A percentile compares a stretch with the other conserved stretches of the same genome.
These are phyloP conservation scores for Trichoderma simmonsii DNA, from an alignment of 2,329 filamentous ascomycete species.

Conservation along the genomic window DNA sequence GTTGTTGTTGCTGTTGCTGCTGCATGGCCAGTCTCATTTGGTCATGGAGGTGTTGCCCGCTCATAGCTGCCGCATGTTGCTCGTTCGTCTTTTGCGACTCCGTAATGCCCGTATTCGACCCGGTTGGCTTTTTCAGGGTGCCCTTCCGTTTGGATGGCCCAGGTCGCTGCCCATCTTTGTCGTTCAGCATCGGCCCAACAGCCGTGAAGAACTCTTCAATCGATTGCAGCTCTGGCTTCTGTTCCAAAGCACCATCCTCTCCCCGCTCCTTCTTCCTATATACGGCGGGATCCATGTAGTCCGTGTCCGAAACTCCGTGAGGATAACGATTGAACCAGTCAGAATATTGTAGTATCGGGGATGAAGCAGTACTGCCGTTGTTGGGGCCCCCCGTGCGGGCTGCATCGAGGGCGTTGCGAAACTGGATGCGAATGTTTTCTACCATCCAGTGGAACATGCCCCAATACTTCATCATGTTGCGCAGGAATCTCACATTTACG, in stretches of 20 bases:
- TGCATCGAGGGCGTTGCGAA: slow-evolving; percentile 80
- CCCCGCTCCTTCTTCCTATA: slow-evolving; percentile 70
- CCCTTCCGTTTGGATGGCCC: slow-evolving; percentile 36
- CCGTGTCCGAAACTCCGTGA: slow-evolving; percentile 79
- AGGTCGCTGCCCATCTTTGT: slow-evolving; percentile 26
- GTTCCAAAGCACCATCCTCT: slow-evolving; percentile 83
- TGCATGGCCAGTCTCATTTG: slow-evolving; percentile 15
- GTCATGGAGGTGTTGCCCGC: neutral
- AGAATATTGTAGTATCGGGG: slow-evolving; percentile 85
- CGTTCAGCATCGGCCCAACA: slow-evolving; percentile 62
- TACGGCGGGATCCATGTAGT: slow-evolving; percentile 73
- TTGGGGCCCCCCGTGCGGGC: slow-evolving; percentile 62
- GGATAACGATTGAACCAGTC: slow-evolving; percentile 98
- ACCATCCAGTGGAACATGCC: slow-evolving; percentile 98
- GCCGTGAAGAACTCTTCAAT: slow-evolving; percentile 92
- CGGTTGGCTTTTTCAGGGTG: slow-evolving; percentile 36
- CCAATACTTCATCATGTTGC: slow-evolving; percentile 97
- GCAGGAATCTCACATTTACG: slow-evolving; percentile 84
- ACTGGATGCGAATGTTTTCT: slow-evolving; percentile 86
- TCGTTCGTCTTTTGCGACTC: slow-evolving; percentile 8
- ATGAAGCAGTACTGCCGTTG: slow-evolving; percentile 46
- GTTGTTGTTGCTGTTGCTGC: slow-evolving; percentile 22
- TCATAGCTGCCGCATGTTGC: neutral
- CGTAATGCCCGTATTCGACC: slow-evolving; percentile 2
- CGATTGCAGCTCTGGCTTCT: slow-evolving; percentile 86